phyloP scores from a whole-genome alignment of 805 yeast genomes.

The Metschnikowia shivogae region DNA sequence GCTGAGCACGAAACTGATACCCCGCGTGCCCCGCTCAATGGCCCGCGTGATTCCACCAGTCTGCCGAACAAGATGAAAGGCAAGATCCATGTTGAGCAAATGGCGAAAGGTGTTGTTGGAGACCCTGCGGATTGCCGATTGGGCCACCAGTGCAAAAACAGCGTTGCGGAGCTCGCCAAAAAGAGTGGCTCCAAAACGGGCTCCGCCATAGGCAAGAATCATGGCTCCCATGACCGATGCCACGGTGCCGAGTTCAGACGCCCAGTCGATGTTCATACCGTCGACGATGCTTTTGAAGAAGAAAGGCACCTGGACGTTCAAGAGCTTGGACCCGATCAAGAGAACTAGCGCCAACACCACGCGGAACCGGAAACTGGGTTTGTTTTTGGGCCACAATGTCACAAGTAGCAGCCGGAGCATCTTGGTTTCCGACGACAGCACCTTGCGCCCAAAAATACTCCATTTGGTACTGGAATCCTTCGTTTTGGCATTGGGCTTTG shows the following conservation, averaged over 20 bases:
- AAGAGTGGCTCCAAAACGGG: slow-evolving; percentile 89
- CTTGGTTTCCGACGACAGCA: slow-evolving; percentile 40
- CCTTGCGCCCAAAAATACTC: slow-evolving; percentile 15
- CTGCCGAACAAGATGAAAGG: slow-evolving; percentile 86
- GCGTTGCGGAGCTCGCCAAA: slow-evolving; percentile 96
- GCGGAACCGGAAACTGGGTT: slow-evolving; percentile 61
- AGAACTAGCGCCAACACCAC: slow-evolving; percentile 73
- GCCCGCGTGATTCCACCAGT: slow-evolving; percentile 97
- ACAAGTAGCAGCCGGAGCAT: slow-evolving; percentile 62
- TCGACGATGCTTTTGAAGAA: slow-evolving; percentile 85
- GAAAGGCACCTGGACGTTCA: slow-evolving; percentile 95
- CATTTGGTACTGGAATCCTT: background rate
- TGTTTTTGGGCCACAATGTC: slow-evolving; percentile 79
- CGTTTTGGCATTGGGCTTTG: no score
- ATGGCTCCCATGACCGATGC: slow-evolving; percentile 62
- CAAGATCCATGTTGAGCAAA: slow-evolving; percentile 75
- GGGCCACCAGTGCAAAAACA: slow-evolving; percentile 92
- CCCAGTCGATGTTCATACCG: slow-evolving; percentile 89
- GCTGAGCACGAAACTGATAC: slow-evolving; percentile 85
- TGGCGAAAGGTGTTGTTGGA: slow-evolving; percentile 86
- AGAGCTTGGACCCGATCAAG: slow-evolving; percentile 72
- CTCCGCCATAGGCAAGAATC: slow-evolving; percentile 86
- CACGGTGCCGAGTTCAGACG: slow-evolving; percentile 53
- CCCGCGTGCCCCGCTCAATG: slow-evolving; percentile 96
- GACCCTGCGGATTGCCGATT: slow-evolving; percentile 85